A percentile compares a stretch with the other conserved stretches of the same genome.
phyloP scores from a whole-genome alignment of 441 rosid species.

The Populus tomentosa region DNA sequence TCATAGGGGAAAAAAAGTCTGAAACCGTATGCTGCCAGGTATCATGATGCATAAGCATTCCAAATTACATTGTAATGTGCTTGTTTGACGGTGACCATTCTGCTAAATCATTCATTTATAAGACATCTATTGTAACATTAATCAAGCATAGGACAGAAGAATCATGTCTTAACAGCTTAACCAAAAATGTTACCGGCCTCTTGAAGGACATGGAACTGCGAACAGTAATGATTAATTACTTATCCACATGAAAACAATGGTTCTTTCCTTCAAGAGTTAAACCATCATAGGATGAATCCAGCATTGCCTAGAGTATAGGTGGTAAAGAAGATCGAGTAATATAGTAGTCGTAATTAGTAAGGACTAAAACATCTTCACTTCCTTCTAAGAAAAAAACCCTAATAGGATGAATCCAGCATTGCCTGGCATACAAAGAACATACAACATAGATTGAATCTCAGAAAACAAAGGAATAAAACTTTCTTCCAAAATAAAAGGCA shows the following conservation, averaged over 20 bases:
- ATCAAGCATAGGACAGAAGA: neutral
- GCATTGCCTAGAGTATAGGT: too few relatives aligned
- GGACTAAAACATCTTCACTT: neutral
- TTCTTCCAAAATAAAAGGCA: neutral
- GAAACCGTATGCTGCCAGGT: too few relatives aligned
- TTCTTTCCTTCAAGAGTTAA: too few relatives aligned
- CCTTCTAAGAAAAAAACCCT: neutral
- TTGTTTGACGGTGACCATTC: neutral
- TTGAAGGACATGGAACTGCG: neutral
- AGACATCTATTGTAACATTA: neutral
- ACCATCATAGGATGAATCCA: too few relatives aligned
- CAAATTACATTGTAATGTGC: neutral
- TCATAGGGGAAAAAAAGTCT: too few relatives aligned
- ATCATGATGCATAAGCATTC: neutral
- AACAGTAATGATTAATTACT: too few relatives aligned
- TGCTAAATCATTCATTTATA: neutral
- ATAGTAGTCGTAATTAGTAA: too few relatives aligned
- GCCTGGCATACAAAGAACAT: constrained; percentile 4
- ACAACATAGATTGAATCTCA: neutral
- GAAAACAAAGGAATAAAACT: neutral
- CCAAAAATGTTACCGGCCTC: neutral
- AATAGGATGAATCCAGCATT: neutral
- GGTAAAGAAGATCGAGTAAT: too few relatives aligned
- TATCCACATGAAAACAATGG: too few relatives aligned
- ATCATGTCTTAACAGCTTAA: neutral